Evolutionary conservation across 2,329 filamentous ascomycete species (phyloP), one percentile per base, ranked within the genome.

Genomic region (Botrytis tulipae): DNA sequence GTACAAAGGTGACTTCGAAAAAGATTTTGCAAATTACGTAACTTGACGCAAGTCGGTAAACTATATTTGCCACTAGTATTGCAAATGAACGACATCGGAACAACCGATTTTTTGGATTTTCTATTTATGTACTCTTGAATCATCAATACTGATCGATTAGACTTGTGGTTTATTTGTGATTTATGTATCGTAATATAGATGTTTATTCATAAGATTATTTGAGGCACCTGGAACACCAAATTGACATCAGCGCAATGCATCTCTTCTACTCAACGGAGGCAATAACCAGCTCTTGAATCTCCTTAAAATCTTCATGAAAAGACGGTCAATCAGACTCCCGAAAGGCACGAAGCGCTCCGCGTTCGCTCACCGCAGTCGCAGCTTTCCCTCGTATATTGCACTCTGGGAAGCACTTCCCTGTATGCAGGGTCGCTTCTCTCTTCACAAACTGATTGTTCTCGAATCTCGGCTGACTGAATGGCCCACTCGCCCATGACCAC

Each of bases 11-110:
- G 54, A 37, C 40, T 20, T 46, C 29, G 40, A 61, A 70, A 70
- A 40, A 70, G 29, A 70, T 70, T 70, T 70, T 70, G 40, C 54
- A 61, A 70, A 46, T 70, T 70, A 70, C 68, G 68, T 70, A 70
- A 70, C 40, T 70, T 37, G 40, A 37, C 57, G 40, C n/a, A 46
- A 37, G 44, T 60, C 35, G 57, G 37, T 18, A 60, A 44, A 29
- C 37, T 46, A 46, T 59, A 44, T 25, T 70, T 70, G n/a, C 68
- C 68, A 70, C 29, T 29, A 40, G 32, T 46, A 44, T 46, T 37
- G 18, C 48, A 42, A 48, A 29, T 32, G 10, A 20, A 67, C 10
- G 29, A 20, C 63, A 35, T 48, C 51, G 51, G 51, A 57, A 29
- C 16, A 29, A 48, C n/a, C 14, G 10, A 48, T 9, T n/a, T 62